A percentile compares a stretch with the other conserved stretches of the same genome.
phyloP scores from a whole-genome alignment of 495 filamentous ascomycete species.

The Hapsidospora chrysogenum region DNA sequence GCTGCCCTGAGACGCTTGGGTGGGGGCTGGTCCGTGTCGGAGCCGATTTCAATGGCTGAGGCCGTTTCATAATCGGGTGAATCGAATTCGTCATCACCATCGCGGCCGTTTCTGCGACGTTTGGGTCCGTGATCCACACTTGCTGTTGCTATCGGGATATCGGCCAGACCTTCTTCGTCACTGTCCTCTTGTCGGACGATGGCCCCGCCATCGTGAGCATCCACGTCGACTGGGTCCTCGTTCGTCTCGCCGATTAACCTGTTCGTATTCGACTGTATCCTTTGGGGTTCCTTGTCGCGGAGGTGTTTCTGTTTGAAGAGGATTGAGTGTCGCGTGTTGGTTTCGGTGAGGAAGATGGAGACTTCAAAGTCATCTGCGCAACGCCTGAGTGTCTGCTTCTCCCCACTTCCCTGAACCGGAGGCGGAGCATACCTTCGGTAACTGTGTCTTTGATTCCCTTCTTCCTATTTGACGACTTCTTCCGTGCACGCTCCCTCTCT shows the following conservation, averaged over 20 bases:
- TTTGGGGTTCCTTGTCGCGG: conserved; percentile 32
- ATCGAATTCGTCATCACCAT: not conserved
- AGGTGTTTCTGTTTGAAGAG: conserved; percentile 70
- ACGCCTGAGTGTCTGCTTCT: conserved; percentile 6
- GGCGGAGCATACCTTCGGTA: conserved; percentile 42
- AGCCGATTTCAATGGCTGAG: conserved; percentile 4
- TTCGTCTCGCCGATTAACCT: conserved; percentile 39
- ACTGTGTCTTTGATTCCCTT: conserved; percentile 80
- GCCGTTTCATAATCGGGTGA: conserved; percentile 4
- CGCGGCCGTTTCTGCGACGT: too few relatives aligned
- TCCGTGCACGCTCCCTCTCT: conserved; percentile 53
- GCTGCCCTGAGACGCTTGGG: conserved; percentile 31
- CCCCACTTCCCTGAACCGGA: not conserved
- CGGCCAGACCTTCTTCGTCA: conserved; percentile 20
- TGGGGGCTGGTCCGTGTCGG: conserved; percentile 14
- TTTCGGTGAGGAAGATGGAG: conserved; percentile 80
- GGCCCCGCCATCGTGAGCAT: conserved; percentile 12
- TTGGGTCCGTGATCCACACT: too few relatives aligned
- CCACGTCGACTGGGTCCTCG: conserved; percentile 32
- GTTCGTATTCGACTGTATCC: conserved; percentile 37
- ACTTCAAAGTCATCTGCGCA: conserved; percentile 81
- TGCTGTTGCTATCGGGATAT: too few relatives aligned
- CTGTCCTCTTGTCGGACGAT: conserved; percentile 14
- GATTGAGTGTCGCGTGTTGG: conserved; percentile 71
- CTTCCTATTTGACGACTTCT: conserved; percentile 38